A percentile compares a stretch with the other conserved stretches of the same genome.
Conservation (phyloP, 495 filamentous ascomycete species). For the Penicillium antarcticum region DNA sequence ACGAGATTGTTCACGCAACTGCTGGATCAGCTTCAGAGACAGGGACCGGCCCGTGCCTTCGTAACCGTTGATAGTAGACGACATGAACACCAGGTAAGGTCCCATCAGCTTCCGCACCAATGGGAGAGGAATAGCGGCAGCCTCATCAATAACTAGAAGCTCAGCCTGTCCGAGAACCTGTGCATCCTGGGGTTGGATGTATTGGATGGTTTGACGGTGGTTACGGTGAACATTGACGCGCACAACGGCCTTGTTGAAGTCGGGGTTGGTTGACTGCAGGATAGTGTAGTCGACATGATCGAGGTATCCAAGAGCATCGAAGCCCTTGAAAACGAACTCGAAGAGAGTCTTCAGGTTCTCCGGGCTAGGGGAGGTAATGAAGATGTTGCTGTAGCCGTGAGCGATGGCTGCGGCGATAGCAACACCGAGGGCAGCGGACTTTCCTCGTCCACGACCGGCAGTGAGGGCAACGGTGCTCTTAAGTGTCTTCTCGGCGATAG, state of each 20-base stretch:
- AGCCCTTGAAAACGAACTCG: constrained; percentile 97
- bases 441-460: constrained; percentile 92
- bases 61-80: constrained; percentile 98
- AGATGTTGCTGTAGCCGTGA: constrained; percentile 98
- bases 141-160: constrained; percentile 94
- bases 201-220: constrained; percentile 97
- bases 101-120: constrained; percentile 92
- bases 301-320: constrained; percentile 87
- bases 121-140: constrained; percentile 92
- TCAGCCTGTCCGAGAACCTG: constrained; percentile 95
- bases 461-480: constrained; percentile 91
- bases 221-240: constrained; percentile 93
- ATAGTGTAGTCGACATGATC: constrained; percentile 98
- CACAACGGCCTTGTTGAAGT: constrained; percentile 98
- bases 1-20: constrained; percentile 89
- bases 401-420: constrained; percentile 92
- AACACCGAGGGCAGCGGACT: constrained; percentile 92
- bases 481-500: constrained; percentile 93
- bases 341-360: constrained; percentile 99
- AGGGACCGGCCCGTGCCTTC: constrained; percentile 95
- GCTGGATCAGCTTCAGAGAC: constrained; percentile 94
- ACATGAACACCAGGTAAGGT: constrained; percentile 99
- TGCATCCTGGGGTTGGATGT: constrained; percentile 93
- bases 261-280: constrained; percentile 96
- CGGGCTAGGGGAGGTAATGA: constrained; percentile 97